These are phyloP conservation scores for Phlyctochytrium arcticum DNA, from an alignment of 192 early-diverging fungal species.

Conservation along the genomic window DNA sequence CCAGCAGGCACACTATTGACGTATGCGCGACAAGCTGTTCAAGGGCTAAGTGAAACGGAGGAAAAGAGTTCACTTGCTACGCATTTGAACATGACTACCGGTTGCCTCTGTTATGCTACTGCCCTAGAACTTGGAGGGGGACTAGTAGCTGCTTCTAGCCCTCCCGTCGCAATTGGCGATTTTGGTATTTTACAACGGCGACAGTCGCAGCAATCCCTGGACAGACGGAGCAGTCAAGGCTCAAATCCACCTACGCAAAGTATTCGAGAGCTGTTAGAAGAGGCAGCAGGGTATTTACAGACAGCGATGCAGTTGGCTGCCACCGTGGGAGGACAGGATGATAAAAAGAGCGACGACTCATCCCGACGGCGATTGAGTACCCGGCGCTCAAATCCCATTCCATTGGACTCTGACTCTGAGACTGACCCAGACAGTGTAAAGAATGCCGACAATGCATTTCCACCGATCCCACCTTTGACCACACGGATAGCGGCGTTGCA, in stretches of 20 bases:
- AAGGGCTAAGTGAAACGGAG: too few relatives aligned
- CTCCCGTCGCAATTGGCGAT: conserved; percentile 23
- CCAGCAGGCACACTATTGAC: too few relatives aligned
- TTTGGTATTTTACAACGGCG: background rate
- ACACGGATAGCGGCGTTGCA: too few relatives aligned
- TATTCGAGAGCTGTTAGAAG: conserved; percentile 21
- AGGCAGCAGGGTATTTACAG: conserved; percentile 13
- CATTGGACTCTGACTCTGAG: background rate
- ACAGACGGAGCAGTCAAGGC: background rate
- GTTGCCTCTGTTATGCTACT: conserved; percentile 3
- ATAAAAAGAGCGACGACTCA: background rate
- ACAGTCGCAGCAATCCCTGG: background rate
- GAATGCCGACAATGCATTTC: too few relatives aligned
- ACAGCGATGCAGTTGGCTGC: too few relatives aligned
- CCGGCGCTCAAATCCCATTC: too few relatives aligned
- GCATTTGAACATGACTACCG: too few relatives aligned
- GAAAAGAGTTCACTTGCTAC: too few relatives aligned
- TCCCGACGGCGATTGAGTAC: background rate
- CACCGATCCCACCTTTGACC: too few relatives aligned
- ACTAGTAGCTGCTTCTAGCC: conserved; percentile 15
- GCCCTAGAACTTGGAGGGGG: conserved; percentile 27
- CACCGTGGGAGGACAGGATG: background rate
- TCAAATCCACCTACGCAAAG: background rate
- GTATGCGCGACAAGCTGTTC: too few relatives aligned
- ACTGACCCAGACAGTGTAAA: background rate